Percentiles rank a stretch among this genome's conserved stretches.
These are phyloP conservation scores for Metschnikowia lachancei DNA, from an alignment of 805 yeast species.

Conservation along the genomic window DNA sequence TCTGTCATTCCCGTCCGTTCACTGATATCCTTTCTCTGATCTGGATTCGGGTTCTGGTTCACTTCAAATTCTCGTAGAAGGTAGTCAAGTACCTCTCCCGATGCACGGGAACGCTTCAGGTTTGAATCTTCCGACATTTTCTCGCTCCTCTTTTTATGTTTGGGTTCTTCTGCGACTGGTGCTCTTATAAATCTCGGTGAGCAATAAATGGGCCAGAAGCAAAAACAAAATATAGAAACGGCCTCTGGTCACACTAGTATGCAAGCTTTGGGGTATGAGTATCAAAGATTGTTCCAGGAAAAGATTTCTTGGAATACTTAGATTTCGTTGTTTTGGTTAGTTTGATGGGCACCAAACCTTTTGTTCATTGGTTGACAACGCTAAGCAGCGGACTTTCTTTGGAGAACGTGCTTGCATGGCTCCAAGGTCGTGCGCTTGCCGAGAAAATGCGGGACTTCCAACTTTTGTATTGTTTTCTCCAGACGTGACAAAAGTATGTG, in stretches of 20 bases:
- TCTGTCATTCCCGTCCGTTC: slow-evolving; percentile 78
- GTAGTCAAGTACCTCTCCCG: slow-evolving; percentile 73
- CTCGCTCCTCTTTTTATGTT: no score
- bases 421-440: slow-evolving; percentile 8
- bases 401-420: slow-evolving; percentile 10
- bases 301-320: background rate
- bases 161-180: no score
- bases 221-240: background rate
- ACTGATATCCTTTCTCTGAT: slow-evolving; percentile 65
- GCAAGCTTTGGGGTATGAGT: no score
- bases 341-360: slow-evolving; percentile 1
- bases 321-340: background rate
- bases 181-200: slow-evolving; percentile 1
- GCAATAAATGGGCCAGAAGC: background rate
- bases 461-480: slow-evolving; percentile 1
- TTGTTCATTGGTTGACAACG: background rate
- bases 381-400: background rate
- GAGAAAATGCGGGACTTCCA: slow-evolving; percentile 9
- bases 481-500: background rate
- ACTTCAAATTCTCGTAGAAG: slow-evolving; percentile 65
- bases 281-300: background rate
- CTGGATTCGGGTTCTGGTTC: slow-evolving; percentile 75
- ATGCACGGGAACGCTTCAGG: slow-evolving; percentile 62
- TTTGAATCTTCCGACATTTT: slow-evolving; percentile 21
- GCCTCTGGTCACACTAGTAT: no score